Percentiles rank a stretch among this genome's conserved stretches.
These are phyloP conservation scores for Solanum arcanum DNA, from an alignment of 257 asterid species.

Conservation along the genomic window DNA sequence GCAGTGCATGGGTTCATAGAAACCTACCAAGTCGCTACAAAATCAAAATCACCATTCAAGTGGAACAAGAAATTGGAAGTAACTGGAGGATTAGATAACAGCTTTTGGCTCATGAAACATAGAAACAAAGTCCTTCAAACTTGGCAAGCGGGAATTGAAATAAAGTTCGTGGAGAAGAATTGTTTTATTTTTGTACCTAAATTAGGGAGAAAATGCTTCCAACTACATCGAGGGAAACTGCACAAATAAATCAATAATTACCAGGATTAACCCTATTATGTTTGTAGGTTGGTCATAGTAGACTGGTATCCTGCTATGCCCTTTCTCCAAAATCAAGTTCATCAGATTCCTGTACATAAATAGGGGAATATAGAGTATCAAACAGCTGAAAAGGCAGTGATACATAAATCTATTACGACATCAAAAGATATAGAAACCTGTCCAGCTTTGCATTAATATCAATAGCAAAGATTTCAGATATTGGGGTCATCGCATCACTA, in stretches of 20 bases:
- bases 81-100: background rate
- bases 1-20: background rate
- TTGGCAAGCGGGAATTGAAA: background rate
- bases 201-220: background rate
- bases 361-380: background rate
- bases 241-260: background rate
- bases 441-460: constrained; percentile 84
- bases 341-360: constrained; percentile 41
- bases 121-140: background rate
- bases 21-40: background rate
- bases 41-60: background rate
- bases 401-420: background rate
- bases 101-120: background rate
- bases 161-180: background rate
- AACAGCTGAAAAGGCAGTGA: constrained; percentile 3
- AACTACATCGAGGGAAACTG: background rate
- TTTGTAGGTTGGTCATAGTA: constrained; percentile 40
- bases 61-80: background rate
- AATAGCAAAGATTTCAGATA: constrained; percentile 62
- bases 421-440: constrained; percentile 26
- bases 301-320: constrained; percentile 53
- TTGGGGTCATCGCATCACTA: constrained; percentile 89
- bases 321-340: constrained; percentile 34
- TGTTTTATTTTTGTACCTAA: background rate
- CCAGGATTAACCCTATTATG: constrained; percentile 44